Conservation (phyloP, 805 yeast genomes). For the Myxozyma neglecta region DNA sequence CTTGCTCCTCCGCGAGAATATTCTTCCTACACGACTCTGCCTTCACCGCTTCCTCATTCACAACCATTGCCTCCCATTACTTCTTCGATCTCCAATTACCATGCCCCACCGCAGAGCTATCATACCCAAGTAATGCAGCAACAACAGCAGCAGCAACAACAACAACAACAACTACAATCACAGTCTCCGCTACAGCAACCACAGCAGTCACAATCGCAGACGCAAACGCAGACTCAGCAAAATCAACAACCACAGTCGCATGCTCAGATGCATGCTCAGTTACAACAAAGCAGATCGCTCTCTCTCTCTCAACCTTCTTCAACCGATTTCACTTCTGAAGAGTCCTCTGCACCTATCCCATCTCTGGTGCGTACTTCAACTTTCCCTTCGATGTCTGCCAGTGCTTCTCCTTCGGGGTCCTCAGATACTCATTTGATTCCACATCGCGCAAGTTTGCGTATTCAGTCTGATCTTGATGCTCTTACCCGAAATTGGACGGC, state of each 20-base stretch:
- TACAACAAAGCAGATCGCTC: neutral
- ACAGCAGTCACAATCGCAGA: slow-evolving; percentile 12
- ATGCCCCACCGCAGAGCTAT: neutral
- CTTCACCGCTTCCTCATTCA: neutral
- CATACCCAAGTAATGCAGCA: neutral
- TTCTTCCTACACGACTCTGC: neutral
- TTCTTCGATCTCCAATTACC: neutral
- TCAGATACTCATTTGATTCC: neutral
- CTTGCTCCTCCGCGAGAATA: slow-evolving; percentile 2
- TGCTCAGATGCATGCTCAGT: neutral
- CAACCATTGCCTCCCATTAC: neutral
- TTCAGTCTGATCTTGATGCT: slow-evolving; percentile 37
- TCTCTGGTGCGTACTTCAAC: slow-evolving; percentile 3
- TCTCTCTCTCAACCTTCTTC: slow-evolving; percentile 4
- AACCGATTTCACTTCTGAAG: neutral
- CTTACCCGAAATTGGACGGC: slow-evolving; percentile 51
- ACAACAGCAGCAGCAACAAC: slow-evolving; percentile 24
- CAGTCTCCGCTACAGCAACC: neutral
- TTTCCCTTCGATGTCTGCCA: neutral
- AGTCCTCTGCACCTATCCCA: slow-evolving; percentile 1
- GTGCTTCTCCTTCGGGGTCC: slow-evolving; percentile 2
- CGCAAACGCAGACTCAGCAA: neutral
- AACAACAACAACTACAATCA: slow-evolving; percentile 4
- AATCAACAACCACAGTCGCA: neutral
- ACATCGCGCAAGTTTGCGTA: slow-evolving; percentile 37